Evolutionary conservation across 2,329 filamentous ascomycete species (phyloP).

Genomic region (Hypoxylon sp.): DNA sequence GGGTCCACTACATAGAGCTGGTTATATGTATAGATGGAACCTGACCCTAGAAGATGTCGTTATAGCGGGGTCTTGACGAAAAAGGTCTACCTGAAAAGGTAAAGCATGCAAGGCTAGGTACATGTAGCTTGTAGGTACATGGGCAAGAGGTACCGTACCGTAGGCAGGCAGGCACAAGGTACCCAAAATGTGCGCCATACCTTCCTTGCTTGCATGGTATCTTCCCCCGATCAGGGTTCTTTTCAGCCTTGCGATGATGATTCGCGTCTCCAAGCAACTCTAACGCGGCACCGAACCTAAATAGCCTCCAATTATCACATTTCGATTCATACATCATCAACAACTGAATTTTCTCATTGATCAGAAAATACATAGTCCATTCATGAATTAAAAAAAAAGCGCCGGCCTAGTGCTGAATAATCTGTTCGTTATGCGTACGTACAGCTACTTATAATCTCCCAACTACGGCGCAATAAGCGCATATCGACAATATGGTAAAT

Average conservation of each 20-base stretch:
- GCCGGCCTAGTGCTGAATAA: background rate
- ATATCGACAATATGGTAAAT: conserved; percentile 36
- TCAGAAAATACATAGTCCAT: background rate
- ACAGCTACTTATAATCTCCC: background rate
- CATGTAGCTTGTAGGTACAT: too few species aligned
- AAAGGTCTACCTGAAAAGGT: background rate
- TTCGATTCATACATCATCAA: conserved; percentile 1
- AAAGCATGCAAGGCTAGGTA: too few species aligned
- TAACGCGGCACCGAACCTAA: conserved; percentile 1
- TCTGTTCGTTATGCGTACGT: conserved; percentile 23
- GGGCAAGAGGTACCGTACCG: too few species aligned
- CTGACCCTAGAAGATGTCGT: background rate
- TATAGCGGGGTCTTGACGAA: conserved; percentile 3
- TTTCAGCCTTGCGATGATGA: conserved; percentile 28
- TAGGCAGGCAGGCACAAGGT: too few species aligned
- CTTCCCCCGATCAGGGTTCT: conserved; percentile 1
- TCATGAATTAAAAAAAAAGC: background rate
- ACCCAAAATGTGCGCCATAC: background rate
- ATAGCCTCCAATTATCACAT: conserved; percentile 4
- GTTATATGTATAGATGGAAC: background rate
- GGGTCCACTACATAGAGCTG: background rate
- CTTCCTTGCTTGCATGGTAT: background rate
- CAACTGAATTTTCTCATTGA: background rate
- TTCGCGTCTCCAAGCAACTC: conserved; percentile 27
- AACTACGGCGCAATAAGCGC: conserved; percentile 23